Conservation (phyloP, 371 early-diverging fungal genomes). For the Batkoa obscura region DNA sequence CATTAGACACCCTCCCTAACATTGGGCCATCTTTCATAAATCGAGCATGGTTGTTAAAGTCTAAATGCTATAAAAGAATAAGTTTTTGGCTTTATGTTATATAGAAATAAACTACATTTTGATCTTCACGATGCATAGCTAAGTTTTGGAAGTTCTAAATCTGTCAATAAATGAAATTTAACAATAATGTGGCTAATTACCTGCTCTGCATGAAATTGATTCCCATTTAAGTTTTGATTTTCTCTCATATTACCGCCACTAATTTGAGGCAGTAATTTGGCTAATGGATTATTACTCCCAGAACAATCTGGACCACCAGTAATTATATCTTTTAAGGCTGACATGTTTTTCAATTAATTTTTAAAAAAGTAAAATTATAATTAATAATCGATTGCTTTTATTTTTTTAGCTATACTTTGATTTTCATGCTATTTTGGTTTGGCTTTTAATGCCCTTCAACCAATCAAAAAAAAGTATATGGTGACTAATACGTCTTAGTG, state of each 20-base stretch:
- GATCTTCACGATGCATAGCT: not conserved
- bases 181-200: not conserved
- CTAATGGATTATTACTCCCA: conserved; percentile 26
- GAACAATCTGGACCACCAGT: conserved; percentile 53
- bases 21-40: not conserved
- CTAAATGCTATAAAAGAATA: too few species aligned
- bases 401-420: too few species aligned
- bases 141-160: not conserved
- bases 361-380: too few species aligned
- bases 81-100: not conserved
- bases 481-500: too few species aligned
- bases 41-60: too few species aligned
- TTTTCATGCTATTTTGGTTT: too few species aligned
- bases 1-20: not conserved
- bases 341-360: not conserved
- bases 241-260: not conserved
- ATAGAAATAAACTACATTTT: not conserved
- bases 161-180: not conserved
- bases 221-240: not conserved
- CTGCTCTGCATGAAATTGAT: not conserved
- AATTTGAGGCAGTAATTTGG: conserved; percentile 6
- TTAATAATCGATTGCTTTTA: too few species aligned
- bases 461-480: too few species aligned
- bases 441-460: too few species aligned
- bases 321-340: conserved; percentile 20